phyloP scores from a whole-genome alignment of 768 basidiomycete genomes.

The Psilocybe subaeruginosa region DNA sequence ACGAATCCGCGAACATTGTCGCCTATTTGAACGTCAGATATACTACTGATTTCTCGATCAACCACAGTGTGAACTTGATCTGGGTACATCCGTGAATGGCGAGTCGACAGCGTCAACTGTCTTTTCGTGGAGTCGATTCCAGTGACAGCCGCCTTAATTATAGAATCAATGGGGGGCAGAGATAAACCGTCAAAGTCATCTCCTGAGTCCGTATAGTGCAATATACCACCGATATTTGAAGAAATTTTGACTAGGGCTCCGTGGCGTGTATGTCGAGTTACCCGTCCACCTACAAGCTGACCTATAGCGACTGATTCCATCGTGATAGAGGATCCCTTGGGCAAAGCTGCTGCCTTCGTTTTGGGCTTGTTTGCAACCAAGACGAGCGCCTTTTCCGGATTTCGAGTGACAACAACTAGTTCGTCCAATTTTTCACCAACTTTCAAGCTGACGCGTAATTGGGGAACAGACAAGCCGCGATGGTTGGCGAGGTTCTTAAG shows the following conservation, averaged over 20 bases:
- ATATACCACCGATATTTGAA: constrained; percentile 67
- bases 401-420: constrained; percentile 88
- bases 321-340: constrained; percentile 52
- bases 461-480: constrained; percentile 63
- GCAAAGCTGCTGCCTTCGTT: constrained; percentile 46
- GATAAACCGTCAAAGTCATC: constrained; percentile 76
- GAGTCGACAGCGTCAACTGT: constrained; percentile 79
- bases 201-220: constrained; percentile 80
- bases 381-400: constrained; percentile 83
- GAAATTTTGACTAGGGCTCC: constrained; percentile 82
- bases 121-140: constrained; percentile 66
- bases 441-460: constrained; percentile 65
- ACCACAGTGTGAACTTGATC: constrained; percentile 49
- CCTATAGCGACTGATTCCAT: constrained; percentile 73
- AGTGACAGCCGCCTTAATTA: constrained; percentile 75
- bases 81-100: constrained; percentile 69
- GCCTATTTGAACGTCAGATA: constrained; percentile 71
- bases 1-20: constrained; percentile 85
- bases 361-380: constrained; percentile 80
- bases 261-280: constrained; percentile 69
- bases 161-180: constrained; percentile 61
- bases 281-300: constrained; percentile 79
- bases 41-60: constrained; percentile 68
- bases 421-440: constrained; percentile 73
- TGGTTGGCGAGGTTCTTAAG: constrained; percentile 87